phyloP scores from a whole-genome alignment of 257 asterid species.

The Avicennia marina region DNA sequence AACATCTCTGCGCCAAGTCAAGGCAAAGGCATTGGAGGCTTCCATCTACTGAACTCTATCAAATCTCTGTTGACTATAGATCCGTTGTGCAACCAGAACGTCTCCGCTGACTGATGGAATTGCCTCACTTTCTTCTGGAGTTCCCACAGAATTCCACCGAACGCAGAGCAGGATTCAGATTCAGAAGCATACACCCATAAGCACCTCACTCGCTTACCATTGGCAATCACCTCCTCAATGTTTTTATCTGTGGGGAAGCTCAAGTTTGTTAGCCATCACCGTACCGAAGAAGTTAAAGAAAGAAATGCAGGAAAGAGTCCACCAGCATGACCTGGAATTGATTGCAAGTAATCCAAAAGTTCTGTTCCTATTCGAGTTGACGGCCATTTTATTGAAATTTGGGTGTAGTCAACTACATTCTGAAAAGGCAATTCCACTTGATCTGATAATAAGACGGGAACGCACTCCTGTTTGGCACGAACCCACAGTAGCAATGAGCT shows the following conservation, averaged over 20 bases:
- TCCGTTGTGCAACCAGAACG: conserved; percentile 93
- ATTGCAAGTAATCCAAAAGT: conserved; percentile 76
- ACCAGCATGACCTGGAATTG: conserved; percentile 63
- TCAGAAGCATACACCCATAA: conserved; percentile 74
- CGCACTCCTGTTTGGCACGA: conserved; percentile 73
- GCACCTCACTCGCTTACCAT: conserved; percentile 76
- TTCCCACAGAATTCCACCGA: conserved; percentile 74
- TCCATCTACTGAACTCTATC: conserved; percentile 76
- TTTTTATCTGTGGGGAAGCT: conserved; percentile 44
- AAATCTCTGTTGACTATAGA: conserved; percentile 66
- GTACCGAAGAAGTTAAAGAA: background rate
- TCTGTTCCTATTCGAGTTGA: conserved; percentile 60
- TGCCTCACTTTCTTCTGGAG: conserved; percentile 88
- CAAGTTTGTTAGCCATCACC: too few relatives aligned
- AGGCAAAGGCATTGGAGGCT: conserved; percentile 74
- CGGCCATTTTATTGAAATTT: conserved; percentile 93
- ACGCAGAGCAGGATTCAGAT: conserved; percentile 79
- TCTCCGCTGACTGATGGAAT: conserved; percentile 84
- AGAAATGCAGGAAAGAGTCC: background rate
- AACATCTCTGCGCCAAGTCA: conserved; percentile 16
- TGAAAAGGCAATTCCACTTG: conserved; percentile 88
- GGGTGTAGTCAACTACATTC: conserved; percentile 62
- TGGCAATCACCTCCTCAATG: conserved; percentile 70
- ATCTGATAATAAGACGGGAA: conserved; percentile 91
- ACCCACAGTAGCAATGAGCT: conserved; percentile 17